Percentiles rank a stretch among this genome's conserved stretches.
These are phyloP conservation scores for Oxyria digyna DNA, from an alignment of 148 eudicot species.

Conservation along the genomic window DNA sequence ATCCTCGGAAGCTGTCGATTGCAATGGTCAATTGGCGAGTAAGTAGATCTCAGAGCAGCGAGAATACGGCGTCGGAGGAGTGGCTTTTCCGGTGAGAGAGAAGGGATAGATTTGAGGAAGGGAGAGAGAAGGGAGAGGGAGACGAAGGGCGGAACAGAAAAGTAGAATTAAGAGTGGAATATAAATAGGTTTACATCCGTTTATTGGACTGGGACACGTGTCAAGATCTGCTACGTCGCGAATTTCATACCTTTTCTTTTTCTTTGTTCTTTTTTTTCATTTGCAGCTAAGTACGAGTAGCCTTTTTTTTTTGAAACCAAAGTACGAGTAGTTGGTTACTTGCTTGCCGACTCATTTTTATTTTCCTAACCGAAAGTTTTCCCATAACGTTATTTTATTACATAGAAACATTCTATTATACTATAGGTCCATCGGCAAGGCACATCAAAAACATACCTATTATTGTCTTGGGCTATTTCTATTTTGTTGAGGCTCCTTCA, in stretches of 20 bases:
- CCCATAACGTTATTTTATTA: too few relatives aligned
- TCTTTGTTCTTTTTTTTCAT: neutral
- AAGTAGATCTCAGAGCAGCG: neutral
- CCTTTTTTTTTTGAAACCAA: too few relatives aligned
- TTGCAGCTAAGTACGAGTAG: neutral
- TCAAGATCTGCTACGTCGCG: constrained; percentile 13
- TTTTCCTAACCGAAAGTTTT: too few relatives aligned
- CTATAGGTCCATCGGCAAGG: too few relatives aligned
- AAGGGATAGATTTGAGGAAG: constrained; percentile 4
- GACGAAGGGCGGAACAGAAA: constrained; percentile 26
- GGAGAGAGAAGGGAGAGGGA: constrained; percentile 11
- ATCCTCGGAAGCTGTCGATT: neutral
- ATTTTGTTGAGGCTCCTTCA: too few relatives aligned
- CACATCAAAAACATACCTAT: too few relatives aligned
- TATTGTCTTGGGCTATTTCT: too few relatives aligned
- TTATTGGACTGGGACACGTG: constrained; percentile 32
- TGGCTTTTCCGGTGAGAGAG: neutral
- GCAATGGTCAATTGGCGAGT: neutral
- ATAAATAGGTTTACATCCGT: constrained; percentile 98
- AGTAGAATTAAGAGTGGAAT: constrained; percentile 41
- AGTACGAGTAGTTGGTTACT: too few relatives aligned
- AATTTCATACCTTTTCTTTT: neutral
- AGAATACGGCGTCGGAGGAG: neutral
- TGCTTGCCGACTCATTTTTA: neutral
- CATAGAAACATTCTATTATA: too few relatives aligned